These are phyloP conservation scores for Leccinum variicolor DNA, from an alignment of 768 basidiomycete species.

Conservation along the genomic window DNA sequence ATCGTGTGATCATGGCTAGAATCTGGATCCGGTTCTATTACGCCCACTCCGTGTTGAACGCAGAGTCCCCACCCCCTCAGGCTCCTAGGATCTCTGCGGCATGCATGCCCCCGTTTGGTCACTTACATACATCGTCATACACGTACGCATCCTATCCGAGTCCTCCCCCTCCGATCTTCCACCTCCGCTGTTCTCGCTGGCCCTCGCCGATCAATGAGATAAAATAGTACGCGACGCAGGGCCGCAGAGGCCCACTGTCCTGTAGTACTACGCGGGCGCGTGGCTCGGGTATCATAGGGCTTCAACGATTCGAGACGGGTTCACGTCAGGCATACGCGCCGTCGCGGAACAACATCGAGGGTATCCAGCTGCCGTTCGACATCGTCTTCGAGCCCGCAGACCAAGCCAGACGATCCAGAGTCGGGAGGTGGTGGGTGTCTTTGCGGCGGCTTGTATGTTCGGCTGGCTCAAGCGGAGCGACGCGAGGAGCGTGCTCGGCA, in stretches of 20 bases:
- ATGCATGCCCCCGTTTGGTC: no score
- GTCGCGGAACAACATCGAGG: conserved; percentile 26
- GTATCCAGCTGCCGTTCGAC: conserved; percentile 40
- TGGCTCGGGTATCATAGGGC: conserved; percentile 61
- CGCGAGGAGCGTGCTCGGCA: conserved; percentile 30
- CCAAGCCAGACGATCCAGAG: conserved; percentile 9
- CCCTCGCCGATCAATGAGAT: conserved; percentile 49
- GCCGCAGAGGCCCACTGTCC: conserved; percentile 51
- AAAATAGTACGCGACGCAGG: conserved; percentile 59
- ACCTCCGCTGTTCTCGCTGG: conserved; percentile 27
- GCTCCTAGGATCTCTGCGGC: no score
- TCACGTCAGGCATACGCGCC: conserved; percentile 43
- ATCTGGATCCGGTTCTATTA: conserved; percentile 44
- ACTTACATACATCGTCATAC: background rate
- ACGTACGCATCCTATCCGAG: background rate
- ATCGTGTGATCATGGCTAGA: conserved; percentile 71
- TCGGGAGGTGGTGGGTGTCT: conserved; percentile 5
- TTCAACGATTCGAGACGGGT: conserved; percentile 81
- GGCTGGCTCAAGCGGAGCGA: conserved; percentile 35
- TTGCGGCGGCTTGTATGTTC: conserved; percentile 17
- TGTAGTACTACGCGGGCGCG: conserved; percentile 54
- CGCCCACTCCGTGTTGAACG: conserved; percentile 66
- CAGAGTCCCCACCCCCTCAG: conserved; percentile 17
- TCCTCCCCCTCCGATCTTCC: background rate
- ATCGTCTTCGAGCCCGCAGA: conserved; percentile 36